These are phyloP conservation scores for Monosporascus sp. DNA, from an alignment of 2,329 filamentous ascomycete genomes.

Conservation along the genomic window DNA sequence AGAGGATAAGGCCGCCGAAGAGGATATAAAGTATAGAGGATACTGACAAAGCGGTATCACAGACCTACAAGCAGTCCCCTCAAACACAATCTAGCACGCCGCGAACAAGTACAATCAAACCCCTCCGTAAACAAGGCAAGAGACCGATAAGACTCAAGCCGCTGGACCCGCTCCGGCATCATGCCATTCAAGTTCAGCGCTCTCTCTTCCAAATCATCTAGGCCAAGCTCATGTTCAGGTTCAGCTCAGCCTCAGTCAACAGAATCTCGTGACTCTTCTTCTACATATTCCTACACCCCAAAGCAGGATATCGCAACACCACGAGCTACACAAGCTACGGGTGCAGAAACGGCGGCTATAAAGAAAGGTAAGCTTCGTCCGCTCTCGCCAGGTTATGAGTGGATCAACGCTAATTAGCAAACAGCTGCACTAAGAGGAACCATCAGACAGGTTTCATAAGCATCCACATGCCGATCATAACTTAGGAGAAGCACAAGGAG, in stretches of 20 bases:
- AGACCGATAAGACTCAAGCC: not conserved
- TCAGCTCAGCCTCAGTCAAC: not conserved
- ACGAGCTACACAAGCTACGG: not conserved
- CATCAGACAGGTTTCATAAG: not conserved
- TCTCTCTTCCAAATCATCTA: not conserved
- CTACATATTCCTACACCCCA: not conserved
- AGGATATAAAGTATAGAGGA: not conserved
- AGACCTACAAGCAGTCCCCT: not conserved
- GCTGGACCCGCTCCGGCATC: not conserved
- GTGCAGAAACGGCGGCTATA: not conserved
- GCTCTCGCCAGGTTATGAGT: not conserved
- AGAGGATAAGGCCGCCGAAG: not conserved
- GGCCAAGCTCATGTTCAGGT: not conserved
- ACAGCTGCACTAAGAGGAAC: not conserved
- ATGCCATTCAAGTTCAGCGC: not conserved
- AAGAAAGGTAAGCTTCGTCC: not conserved
- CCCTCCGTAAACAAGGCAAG: not conserved
- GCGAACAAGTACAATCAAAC: not conserved
- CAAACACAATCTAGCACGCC: not conserved
- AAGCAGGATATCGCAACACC: not conserved
- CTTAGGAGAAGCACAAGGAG: too few relatives aligned
- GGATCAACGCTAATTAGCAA: not conserved
- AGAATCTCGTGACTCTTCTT: not conserved
- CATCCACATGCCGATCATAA: too few relatives aligned
- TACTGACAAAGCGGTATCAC: not conserved